Evolutionary conservation across 805 yeast species (phyloP), one percentile per base, ranked within the genome.

Genomic region (Zygotorulaspora danielsina): DNA sequence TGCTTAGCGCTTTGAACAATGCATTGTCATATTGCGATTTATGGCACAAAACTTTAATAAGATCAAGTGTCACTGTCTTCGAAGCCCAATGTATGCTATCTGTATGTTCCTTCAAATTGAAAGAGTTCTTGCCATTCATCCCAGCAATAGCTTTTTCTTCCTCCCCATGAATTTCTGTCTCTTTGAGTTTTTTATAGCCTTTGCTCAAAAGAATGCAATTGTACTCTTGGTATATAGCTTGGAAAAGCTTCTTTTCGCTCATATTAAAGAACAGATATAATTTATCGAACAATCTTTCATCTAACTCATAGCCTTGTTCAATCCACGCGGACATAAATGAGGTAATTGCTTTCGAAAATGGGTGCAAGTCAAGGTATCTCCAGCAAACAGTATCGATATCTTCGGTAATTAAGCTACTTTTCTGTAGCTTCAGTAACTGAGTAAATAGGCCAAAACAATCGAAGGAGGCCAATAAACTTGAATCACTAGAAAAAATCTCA

Each of bases 271-370:
- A 55, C 11, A 69, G 64, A 39, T 71, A 75, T 30, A 83, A 62
- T 22, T 76, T 72, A 1, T 65, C 56, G 41, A 84, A 75, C 93
- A 93, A 84, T 9, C 39, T 32, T 3, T 20, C 22, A 10, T 68
- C 71, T 11, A 65, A 46, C 20, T 64, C 68, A 4, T 57, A 63
- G 2, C 73, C 70, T 17, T 75, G 69, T 12, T 74, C 76, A 32
- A 84, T 58, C 90, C 93, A 84, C 12, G 75, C 71, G 11, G 53
- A 57, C 9, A 84, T 66, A 34, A 82, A 63, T 3, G 63, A 58
- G 19, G 66, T 55, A 13, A 82, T 55, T 6, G 68, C 70, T 1
- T 46, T 48, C 30, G 78, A 73, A 2, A 59, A 44, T 3, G 79
- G 76, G 10, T 61, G 57, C 9, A 55, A 64, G 63, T 70, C 78